These are phyloP conservation scores for Chalciporus sp. DNA, from an alignment of 1,284 basidiomycete species.

Conservation along the genomic window DNA sequence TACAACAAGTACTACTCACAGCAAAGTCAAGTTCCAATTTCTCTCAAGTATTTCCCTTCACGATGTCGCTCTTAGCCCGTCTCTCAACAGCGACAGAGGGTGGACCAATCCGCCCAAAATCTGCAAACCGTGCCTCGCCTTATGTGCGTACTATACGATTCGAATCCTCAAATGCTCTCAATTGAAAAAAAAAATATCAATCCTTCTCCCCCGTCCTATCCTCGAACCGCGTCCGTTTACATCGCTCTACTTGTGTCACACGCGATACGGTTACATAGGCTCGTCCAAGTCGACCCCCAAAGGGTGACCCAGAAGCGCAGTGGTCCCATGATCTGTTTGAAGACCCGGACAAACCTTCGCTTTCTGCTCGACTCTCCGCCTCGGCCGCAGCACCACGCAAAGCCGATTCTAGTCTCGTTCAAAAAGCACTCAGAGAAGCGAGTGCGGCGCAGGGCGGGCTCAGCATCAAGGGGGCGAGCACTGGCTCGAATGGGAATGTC, in stretches of 20 bases:
- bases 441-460: slow-evolving; percentile 42
- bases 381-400: slow-evolving; percentile 40
- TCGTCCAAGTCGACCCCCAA: slow-evolving; percentile 48
- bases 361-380: slow-evolving; percentile 58
- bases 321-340: slow-evolving; percentile 79
- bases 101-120: slow-evolving; percentile 61
- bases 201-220: neutral
- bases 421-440: slow-evolving; percentile 60
- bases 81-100: slow-evolving; percentile 52
- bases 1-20: no score
- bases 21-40: no score
- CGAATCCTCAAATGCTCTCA: slow-evolving; percentile 26
- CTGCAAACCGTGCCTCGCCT: slow-evolving; percentile 54
- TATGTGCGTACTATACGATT: slow-evolving; percentile 61
- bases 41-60: slow-evolving; percentile 2
- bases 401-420: slow-evolving; percentile 45
- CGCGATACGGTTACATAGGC: slow-evolving; percentile 19
- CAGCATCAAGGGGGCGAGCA: slow-evolving; percentile 75
- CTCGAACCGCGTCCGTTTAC: neutral
- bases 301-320: slow-evolving; percentile 63
- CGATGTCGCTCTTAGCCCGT: slow-evolving; percentile 64
- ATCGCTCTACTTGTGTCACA: neutral
- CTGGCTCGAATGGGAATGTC: slow-evolving; percentile 57
- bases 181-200: slow-evolving; percentile 22
- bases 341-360: slow-evolving; percentile 54